These are phyloP conservation scores for Rhododendron molle DNA, from an alignment of 148 eudicot genomes.

Conservation along the genomic window DNA sequence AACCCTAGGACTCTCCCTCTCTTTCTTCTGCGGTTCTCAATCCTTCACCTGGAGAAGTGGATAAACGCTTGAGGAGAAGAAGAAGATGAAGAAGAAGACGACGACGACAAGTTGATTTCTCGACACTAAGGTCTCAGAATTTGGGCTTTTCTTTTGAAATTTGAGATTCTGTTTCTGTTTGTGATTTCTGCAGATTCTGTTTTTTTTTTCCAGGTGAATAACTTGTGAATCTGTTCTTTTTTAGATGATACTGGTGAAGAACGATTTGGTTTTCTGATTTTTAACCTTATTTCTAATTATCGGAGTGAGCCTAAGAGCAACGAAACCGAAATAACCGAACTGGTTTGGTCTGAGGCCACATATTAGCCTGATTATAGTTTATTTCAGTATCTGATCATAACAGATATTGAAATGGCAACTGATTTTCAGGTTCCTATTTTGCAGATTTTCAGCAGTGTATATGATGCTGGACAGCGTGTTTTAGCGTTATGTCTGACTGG, in stretches of 20 bases:
- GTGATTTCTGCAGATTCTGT: background rate
- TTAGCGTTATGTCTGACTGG: background rate
- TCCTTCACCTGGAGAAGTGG: background rate
- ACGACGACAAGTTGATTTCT: background rate
- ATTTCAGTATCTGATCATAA: background rate
- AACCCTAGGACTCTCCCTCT: background rate
- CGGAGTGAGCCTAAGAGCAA: background rate
- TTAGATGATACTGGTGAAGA: background rate
- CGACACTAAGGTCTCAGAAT: background rate
- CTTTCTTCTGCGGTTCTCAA: background rate
- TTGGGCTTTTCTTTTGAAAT: background rate
- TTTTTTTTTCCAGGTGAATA: background rate
- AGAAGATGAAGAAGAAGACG: background rate
- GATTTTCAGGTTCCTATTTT: background rate
- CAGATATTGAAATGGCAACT: background rate
- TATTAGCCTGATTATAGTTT: too few relatives aligned
- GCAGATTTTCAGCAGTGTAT: conserved; percentile 4
- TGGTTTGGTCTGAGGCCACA: background rate
- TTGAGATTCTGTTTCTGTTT: background rate
- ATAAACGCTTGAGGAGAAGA: background rate
- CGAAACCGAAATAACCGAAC: background rate
- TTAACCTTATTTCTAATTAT: background rate
- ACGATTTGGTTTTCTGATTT: background rate
- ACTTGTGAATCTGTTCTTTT: background rate
- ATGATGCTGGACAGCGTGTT: background rate